Evolutionary conservation across 2,329 filamentous ascomycete genomes (phyloP), one percentile per base, ranked within the genome.

Genomic region (Epicoccum nigrum): DNA sequence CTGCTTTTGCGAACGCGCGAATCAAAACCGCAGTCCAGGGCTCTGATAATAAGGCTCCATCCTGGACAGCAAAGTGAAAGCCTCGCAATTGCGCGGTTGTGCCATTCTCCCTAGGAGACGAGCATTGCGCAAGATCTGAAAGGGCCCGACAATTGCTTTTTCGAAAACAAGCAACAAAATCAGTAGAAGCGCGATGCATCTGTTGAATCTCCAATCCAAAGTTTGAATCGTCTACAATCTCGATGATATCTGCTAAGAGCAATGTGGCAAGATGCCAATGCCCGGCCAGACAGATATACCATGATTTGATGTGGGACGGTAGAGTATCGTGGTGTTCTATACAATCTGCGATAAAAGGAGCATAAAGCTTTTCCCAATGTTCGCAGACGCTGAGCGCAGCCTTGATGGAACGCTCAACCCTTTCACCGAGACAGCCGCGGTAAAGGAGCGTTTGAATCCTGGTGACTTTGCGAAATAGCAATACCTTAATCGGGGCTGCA

Each of bases 181-280:
- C 53, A 4, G 62, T 58, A 1, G 59, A 58, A 4, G 51, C 50
- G 2, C 74, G 68, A 4, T 60, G 56, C 12, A 63, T 48, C 4
- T 69, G 68, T 25, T 60, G 51, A 25, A 54, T 44, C 38, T 59
- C 61, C 3, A 59, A 15, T 7, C 70, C 62, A 38, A 62, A 54
- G 46, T 63, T 62, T 4, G 63, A 62, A 33, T 74, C 70, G 43
- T 85, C 82, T 17, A 83, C 76, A 20, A 74, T 65, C 38, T 81
- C 78, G 11, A 86, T 70, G 4, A 80, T 64, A 48, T 86, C 83
- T 27, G 81, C 80, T 4, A 85, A 69, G 19, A 85, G 71, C 33
- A 86, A 75, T 0, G 77, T 76, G 2, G 78, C 83, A 3, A 85
- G 77, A 55, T 84, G 80, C 79, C 82, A 86, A 56, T 85, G 83